phyloP scores from a whole-genome alignment of 805 yeast genomes.

The Candida mattraensis region DNA sequence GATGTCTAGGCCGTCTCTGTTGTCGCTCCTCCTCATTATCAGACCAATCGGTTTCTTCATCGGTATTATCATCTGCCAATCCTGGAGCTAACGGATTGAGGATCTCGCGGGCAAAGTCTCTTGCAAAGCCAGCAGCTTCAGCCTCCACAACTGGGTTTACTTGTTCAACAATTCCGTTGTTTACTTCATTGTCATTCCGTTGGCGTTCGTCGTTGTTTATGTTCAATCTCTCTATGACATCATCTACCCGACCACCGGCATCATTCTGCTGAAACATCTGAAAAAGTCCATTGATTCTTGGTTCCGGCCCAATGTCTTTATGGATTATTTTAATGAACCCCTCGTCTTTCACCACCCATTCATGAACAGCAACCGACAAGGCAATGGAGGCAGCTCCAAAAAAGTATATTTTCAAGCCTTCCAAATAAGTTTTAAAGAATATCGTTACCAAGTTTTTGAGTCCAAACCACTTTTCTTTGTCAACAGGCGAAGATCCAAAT shows the following conservation, averaged over 20 bases:
- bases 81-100: background rate
- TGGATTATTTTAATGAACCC: slow-evolving; percentile 61
- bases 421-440: slow-evolving; percentile 11
- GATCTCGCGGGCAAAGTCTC: too few relatives aligned
- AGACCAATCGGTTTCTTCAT: background rate
- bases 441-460: slow-evolving; percentile 5
- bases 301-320: slow-evolving; percentile 59
- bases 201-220: too few relatives aligned
- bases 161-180: too few relatives aligned
- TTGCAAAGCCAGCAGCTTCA: too few relatives aligned
- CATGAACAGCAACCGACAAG: slow-evolving; percentile 41
- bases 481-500: slow-evolving; percentile 36
- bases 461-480: slow-evolving; percentile 5
- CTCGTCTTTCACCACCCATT: slow-evolving; percentile 69
- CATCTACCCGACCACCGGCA: slow-evolving; percentile 23
- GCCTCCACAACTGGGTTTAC: too few relatives aligned
- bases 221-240: slow-evolving; percentile 12
- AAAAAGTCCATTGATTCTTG: slow-evolving; percentile 37
- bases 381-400: slow-evolving; percentile 26
- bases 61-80: background rate
- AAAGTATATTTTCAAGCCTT: slow-evolving; percentile 17
- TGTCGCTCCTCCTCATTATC: background rate
- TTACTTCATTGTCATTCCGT: too few relatives aligned
- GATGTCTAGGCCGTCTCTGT: background rate
- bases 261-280: slow-evolving; percentile 17